Conservation (phyloP, 2,329 filamentous ascomycete species). For the Cladosporium cucumerinum region DNA sequence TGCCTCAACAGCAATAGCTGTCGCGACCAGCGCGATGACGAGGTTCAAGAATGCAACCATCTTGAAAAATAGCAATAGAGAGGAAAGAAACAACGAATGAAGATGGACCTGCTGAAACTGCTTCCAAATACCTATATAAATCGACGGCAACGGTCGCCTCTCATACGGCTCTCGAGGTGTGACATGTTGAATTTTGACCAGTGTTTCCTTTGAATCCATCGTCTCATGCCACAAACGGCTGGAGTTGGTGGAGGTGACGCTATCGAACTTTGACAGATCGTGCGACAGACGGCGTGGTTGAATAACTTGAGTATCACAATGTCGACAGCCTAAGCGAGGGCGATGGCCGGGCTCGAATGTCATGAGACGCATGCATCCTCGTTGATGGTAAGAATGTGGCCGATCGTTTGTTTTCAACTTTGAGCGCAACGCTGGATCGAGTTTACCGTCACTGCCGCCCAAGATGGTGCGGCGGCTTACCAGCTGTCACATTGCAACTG, state of each 20-base stretch:
- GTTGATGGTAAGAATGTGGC: background rate
- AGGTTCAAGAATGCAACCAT: background rate
- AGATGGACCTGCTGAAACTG: background rate
- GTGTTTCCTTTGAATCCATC: background rate
- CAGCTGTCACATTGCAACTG: background rate
- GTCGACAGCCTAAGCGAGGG: background rate
- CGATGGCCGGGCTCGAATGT: background rate
- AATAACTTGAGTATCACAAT: background rate
- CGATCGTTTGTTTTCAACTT: background rate
- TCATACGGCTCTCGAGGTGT: background rate
- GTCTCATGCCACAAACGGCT: background rate
- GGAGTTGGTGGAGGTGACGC: background rate
- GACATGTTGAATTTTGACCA: background rate
- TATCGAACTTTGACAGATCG: background rate
- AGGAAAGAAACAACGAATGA: background rate
- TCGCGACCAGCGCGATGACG: background rate
- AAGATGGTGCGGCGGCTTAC: background rate
- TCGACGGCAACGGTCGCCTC: background rate
- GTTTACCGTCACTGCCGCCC: background rate
- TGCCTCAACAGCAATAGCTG: background rate
- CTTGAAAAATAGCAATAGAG: background rate
- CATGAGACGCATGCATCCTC: background rate
- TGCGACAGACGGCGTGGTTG: background rate
- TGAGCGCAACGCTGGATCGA: background rate
- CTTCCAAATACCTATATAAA: background rate